Conservation (phyloP, 495 filamentous ascomycete species). For the Penicillium lividum region DNA sequence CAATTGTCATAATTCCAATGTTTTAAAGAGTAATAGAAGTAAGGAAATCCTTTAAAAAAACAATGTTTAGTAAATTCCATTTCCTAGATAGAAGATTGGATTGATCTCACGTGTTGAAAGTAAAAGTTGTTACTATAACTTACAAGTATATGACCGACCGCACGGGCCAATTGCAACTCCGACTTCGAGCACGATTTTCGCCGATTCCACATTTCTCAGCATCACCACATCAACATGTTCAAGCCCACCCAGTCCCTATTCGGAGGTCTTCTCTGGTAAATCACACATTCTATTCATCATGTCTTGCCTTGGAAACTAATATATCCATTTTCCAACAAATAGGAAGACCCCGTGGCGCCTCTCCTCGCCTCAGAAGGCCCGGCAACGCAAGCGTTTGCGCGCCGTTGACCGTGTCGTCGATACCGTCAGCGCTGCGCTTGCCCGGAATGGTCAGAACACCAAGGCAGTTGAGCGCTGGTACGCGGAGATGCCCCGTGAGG, state of each 20-base stretch:
- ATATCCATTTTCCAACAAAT: constrained; percentile 9
- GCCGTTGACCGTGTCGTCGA: constrained; percentile 82
- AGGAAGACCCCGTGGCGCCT: constrained; percentile 99
- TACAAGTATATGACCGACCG: constrained; percentile 7
- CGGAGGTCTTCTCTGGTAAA: constrained; percentile 83
- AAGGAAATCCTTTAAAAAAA: too few species aligned
- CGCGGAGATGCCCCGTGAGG: constrained; percentile 90
- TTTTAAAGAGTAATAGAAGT: neutral
- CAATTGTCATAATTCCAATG: neutral
- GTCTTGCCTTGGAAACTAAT: constrained; percentile 2
- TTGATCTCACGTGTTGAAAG: neutral
- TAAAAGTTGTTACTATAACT: neutral
- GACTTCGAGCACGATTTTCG: constrained; percentile 34
- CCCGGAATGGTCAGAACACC: constrained; percentile 65
- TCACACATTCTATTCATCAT: neutral
- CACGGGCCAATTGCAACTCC: constrained; percentile 33
- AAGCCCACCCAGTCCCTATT: constrained; percentile 72
- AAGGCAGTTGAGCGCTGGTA: constrained; percentile 86
- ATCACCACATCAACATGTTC: constrained; percentile 51
- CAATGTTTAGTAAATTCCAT: too few species aligned
- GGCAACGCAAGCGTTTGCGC: constrained; percentile 82
- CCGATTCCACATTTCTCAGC: constrained; percentile 17
- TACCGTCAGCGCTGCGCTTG: constrained; percentile 71
- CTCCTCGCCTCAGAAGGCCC: constrained; percentile 83
- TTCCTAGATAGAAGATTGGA: neutral